Base-by-base conservation (phyloP, 2,329 filamentous ascomycete species). In the Bipolaris zeicola region DNA sequence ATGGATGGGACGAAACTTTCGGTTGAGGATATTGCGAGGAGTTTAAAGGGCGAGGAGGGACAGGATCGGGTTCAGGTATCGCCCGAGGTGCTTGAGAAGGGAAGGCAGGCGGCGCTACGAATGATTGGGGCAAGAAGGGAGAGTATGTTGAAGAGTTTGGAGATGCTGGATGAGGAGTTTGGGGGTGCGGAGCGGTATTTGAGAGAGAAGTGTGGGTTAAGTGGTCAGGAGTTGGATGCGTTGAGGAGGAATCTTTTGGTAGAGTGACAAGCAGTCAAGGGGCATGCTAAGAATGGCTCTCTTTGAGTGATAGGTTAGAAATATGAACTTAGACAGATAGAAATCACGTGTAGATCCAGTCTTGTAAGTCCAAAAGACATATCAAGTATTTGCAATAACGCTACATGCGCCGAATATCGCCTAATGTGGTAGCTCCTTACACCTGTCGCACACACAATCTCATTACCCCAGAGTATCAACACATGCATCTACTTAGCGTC, bases 121-220 rank as follows among this genome's bases (percentile, higher is more conserved):
- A 76, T 77, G 73, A 47, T 73, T 8, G 73, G 75, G 6, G 75
- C 75, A 20, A 73, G 71, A 70, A 74, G 75, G 58, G 83, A 80
- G 67, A 84, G 81, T 65, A 86, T 87, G 80, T 47, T 78, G 14
- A 76, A 73, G 4, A 79, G 78, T 38, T 63, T 86, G 51, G 73
- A 80, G 47, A 82, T 86, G 78, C 77, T 92, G 44, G 78, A 83
- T 45, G 74, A 79, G 26, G 80, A 82, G 58, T 89, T 86, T 75
- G 88, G 87, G 2, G 84, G 87, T 2, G 81, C 84, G 2, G 87
- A 91, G 69, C 75, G 76, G 13, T 92, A 90, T 74, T 78, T 91
- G 61, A 76, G 79, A 52, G 77, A 83, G 13, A 74, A 83, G 31
- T 87, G 87, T 67, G 81, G 86, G 11, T 69, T 92, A 34, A 81